A percentile compares a stretch with the other conserved stretches of the same genome.
phyloP scores from a whole-genome alignment of 1,284 basidiomycete species.

The Moniliella sp. region DNA sequence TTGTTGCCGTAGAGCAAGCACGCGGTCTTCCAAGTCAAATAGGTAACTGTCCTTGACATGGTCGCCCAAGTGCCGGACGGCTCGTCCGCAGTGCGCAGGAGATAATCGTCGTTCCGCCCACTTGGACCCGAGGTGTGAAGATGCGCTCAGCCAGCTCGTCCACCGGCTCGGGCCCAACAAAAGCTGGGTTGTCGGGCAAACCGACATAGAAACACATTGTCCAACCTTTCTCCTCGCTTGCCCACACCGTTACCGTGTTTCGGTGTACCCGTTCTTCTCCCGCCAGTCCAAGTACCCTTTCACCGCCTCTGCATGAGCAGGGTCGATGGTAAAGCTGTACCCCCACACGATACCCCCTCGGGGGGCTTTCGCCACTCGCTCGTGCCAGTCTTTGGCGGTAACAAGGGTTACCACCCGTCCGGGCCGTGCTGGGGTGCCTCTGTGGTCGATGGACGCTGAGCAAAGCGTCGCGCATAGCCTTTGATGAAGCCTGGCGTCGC shows the following conservation, averaged over 20 bases:
- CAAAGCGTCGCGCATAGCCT: constrained; percentile 63
- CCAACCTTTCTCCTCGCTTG: constrained; percentile 39
- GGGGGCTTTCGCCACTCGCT: constrained; percentile 6
- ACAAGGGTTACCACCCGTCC: constrained; percentile 69
- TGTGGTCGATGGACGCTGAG: constrained; percentile 66
- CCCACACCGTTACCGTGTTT: constrained; percentile 14
- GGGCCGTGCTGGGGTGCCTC: constrained; percentile 24
- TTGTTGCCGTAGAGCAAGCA: constrained; percentile 8
- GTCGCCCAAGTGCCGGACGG: constrained; percentile 49
- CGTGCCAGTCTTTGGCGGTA: constrained; percentile 60
- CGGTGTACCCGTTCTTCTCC: constrained; percentile 45
- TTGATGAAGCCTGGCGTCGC: constrained; percentile 52
- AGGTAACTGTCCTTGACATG: constrained; percentile 56
- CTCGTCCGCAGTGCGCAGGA: constrained; percentile 50
- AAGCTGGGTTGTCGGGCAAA: constrained; percentile 53
- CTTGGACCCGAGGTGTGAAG: constrained; percentile 54
- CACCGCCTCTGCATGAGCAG: constrained; percentile 49
- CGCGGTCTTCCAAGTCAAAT: constrained; percentile 46
- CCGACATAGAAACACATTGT: constrained; percentile 54
- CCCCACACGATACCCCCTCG: constrained; percentile 51
- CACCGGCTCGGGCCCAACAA: constrained; percentile 58
- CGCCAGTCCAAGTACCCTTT: constrained; percentile 60
- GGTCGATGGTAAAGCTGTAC: constrained; percentile 61
- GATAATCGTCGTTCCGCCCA: constrained; percentile 60
- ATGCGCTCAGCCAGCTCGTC: constrained; percentile 48